These are phyloP conservation scores for Tephrocybe sp. DNA, from an alignment of 768 basidiomycete genomes.

Conservation along the genomic window DNA sequence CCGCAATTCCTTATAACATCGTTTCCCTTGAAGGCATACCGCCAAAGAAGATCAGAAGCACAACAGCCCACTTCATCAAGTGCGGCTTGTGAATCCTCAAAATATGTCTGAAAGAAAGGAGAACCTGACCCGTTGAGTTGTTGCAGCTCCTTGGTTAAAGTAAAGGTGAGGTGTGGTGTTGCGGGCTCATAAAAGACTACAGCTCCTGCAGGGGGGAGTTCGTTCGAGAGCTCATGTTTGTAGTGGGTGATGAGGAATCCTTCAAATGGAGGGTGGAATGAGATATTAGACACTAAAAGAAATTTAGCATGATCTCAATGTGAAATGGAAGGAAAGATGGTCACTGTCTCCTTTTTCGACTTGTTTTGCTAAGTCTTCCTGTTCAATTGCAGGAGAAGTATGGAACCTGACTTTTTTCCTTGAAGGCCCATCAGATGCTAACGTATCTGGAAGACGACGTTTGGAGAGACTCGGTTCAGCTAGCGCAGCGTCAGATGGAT, in stretches of 20 bases:
- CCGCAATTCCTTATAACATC: constrained; percentile 35
- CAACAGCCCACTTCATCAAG: constrained; percentile 60
- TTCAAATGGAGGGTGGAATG: constrained; percentile 25
- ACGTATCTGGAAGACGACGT: constrained; percentile 9
- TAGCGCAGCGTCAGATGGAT: constrained; percentile 16
- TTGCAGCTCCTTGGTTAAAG: constrained; percentile 45
- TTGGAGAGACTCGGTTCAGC: neutral
- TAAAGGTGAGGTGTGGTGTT: constrained; percentile 30
- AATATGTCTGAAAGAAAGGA: constrained; percentile 34
- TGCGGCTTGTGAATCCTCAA: constrained; percentile 43
- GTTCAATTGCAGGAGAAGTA: constrained; percentile 30
- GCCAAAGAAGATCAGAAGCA: constrained; percentile 71
- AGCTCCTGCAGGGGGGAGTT: constrained; percentile 38
- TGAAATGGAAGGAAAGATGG: neutral
- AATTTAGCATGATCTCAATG: neutral
- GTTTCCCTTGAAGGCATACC: constrained; percentile 43
- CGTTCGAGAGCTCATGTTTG: constrained; percentile 34
- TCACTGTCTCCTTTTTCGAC: constrained; percentile 37
- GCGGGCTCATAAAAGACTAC: constrained; percentile 51
- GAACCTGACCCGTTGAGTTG: constrained; percentile 38
- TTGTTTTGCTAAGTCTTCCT: constrained; percentile 24
- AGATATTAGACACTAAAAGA: neutral
- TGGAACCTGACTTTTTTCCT: constrained; percentile 14
- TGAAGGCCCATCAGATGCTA: constrained; percentile 7
- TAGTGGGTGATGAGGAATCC: constrained; percentile 40